Conservation (phyloP, 2,329 filamentous ascomycete genomes). For the Lecanicillium sp. region DNA sequence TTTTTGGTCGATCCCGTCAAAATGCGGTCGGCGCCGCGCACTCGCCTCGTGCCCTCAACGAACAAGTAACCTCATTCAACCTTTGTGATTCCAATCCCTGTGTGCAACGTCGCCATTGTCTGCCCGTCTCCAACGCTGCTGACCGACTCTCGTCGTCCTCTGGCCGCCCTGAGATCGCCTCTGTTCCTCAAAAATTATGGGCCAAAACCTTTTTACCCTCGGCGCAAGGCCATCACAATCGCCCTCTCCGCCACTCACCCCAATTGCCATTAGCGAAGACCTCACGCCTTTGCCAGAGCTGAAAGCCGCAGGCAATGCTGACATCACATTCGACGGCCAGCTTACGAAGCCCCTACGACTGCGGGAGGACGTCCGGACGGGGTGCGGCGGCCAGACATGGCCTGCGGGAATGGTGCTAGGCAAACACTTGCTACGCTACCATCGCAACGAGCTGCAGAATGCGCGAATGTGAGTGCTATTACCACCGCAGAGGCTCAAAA, state of each 20-base stretch:
- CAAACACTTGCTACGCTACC: conserved; percentile 75
- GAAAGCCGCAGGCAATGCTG: conserved; percentile 45
- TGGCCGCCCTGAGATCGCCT: neutral
- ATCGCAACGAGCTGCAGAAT: conserved; percentile 51
- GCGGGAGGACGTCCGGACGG: conserved; percentile 77
- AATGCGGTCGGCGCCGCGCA: no score
- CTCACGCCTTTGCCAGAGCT: conserved; percentile 52
- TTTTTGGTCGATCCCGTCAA: neutral
- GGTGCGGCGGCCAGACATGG: conserved; percentile 92
- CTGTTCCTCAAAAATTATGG: neutral
- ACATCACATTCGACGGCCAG: conserved; percentile 64
- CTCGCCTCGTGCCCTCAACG: neutral
- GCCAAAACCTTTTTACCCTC: neutral
- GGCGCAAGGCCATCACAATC: conserved; percentile 15
- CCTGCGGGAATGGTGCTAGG: conserved; percentile 84
- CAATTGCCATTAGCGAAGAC: conserved; percentile 44
- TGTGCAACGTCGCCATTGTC: neutral
- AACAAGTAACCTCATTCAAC: neutral
- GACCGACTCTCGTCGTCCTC: neutral
- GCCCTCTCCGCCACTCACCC: conserved; percentile 42
- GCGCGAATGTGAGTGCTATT: conserved; percentile 61
- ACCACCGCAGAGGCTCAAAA: conserved; percentile 5
- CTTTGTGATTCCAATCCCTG: neutral
- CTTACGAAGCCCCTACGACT: conserved; percentile 63
- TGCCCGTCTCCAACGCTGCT: neutral